Evolutionary conservation across 2,329 filamentous ascomycete genomes (phyloP), one percentile per base, ranked within the genome.

Genomic region (Aspergillus niger): DNA sequence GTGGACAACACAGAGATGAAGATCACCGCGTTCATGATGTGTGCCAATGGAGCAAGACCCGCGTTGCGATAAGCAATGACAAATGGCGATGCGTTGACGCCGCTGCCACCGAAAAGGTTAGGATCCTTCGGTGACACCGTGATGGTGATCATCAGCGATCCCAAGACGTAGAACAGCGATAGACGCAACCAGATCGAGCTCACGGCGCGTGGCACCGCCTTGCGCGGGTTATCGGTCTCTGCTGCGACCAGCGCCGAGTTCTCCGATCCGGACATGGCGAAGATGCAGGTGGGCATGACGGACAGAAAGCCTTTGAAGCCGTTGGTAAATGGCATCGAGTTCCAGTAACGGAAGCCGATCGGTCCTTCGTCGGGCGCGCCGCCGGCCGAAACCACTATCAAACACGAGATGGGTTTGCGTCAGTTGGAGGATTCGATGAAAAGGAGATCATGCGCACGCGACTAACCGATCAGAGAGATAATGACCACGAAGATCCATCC

Each of bases 21-120:
- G 59, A 82, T 80, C 58, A 82, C 74, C 2, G 77, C 80, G 60
- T 83, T 82, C 73, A 82, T 81, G 55, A 82, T 77, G 59, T 82
- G 77, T 0, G 81, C 79, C 11, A 80, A 64, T 2, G 72, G 72
- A 10, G 65, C 64, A 3, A 82, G 66, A 1, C 76, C 75, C 0
- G 78, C 75, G 32, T 80, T 72, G 7, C 72, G 70, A 54, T 79
- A 81, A 20, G 79, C 79, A 50, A 82, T 69, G 8, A 70, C 69
- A 26, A 81, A 82, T 0, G 81, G 81, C 6, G 77, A 80, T 5
- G 78, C 77, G 47, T 81, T 80, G 28, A 77, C 78, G 6, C 77
- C 79, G 0, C 62, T 60, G 4, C 67, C 71, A 8, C 79, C 79
- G 55, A 81, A 81, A 8, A 82, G 72, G 32, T 79, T 69, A 0